Base-by-base conservation (phyloP, 345 rosid species). In the Arabis alpina region DNA sequence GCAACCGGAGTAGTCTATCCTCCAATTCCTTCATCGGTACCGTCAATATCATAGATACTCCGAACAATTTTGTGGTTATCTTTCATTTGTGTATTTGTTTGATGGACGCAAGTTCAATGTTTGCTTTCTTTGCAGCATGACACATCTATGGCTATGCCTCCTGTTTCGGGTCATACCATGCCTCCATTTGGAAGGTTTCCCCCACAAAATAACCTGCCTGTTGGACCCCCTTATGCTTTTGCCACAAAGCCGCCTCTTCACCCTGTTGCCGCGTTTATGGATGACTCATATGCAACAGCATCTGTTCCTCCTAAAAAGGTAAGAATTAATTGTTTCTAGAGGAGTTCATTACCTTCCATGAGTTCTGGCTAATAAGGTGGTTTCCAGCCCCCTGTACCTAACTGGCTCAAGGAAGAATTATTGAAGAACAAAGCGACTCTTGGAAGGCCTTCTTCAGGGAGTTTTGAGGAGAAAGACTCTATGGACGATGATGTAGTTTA, bases 361-460 rank as follows among this genome's bases (percentile, higher is more conserved):
- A 64, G 30, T 55, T 70, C 36, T 71, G 48, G 68, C 72, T 80
- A 37, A 60, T 67, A 64, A 48, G 36, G 52, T 51, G 44, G 6
- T 76, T 80, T 77, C 69, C 87, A 95, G 99, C 91, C 84, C 54
- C 80, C 88, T 69, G 92, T 95, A 49, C 99, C 99, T 76, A 87
- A 86, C 76, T 95, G 99, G 99, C 97, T 95, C 54, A 87, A 87
- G 79, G 99, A 92, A 72, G 98, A 95, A 80, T 82, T 95, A 66
- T 81, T 87, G 61, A 92, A 90, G 88, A 89, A 82, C 61, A 93
- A 90, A 83, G 82, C 89, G 36, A 80, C 84, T 60, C 76, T 84
- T 72, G 68, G 88, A 44, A 88, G 82, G 76, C 79, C 93, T 62
- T 83, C 92, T 60, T 65, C 81, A 40, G 96, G 84, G 64, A 79